Evolutionary conservation across 257 asterid species (phyloP), one percentile per base, ranked within the genome.

Genomic region (Anisodus tanguticus): DNA sequence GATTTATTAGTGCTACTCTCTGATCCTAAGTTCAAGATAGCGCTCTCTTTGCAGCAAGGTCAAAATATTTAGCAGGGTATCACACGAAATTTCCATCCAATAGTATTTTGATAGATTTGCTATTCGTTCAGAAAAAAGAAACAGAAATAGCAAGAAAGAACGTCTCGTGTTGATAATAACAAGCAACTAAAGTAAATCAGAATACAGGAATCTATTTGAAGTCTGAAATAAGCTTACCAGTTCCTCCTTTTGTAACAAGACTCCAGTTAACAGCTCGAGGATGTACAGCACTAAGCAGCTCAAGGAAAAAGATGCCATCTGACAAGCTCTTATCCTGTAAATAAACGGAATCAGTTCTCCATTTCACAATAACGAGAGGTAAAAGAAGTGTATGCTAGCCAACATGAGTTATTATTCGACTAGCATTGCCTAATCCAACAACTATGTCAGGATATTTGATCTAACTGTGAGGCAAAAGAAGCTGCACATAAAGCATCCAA

Each of bases 201-300:
- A 63, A 47, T 43, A 31, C 74, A 67, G n/a, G 77, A 82, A n/a
- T 22, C 62, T 11, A 51, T 74, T 82, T 11, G 72, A 63, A 59
- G 72, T 59, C n/a, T 80, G 87, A 76, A 64, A 15, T 22, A 53
- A 85, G 71, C 45, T 64, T 90, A 94, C 99, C 98, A 64, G 81
- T 94, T 83, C 66, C 86, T 88, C 99, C 99, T 90, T 92, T 95
- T 57, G 99, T 95, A 19, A 97, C 99, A 81, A 97, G 95, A 88
- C 97, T 93, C 99, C 99, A 97, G 88, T 97, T 95, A 88, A 97
- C 98, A 70, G 97, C 94, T 90, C 97, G 95, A 78, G 98, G 98
- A 19, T 91, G 97, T 88, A 97, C 98, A 12, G 97, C 98, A 79
- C 98, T 94, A 45, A 97, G 97, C 86, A 97, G 91, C 93, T 97